These are phyloP conservation scores for Termitomyces sp. DNA, from an alignment of 768 basidiomycete genomes.

Conservation along the genomic window DNA sequence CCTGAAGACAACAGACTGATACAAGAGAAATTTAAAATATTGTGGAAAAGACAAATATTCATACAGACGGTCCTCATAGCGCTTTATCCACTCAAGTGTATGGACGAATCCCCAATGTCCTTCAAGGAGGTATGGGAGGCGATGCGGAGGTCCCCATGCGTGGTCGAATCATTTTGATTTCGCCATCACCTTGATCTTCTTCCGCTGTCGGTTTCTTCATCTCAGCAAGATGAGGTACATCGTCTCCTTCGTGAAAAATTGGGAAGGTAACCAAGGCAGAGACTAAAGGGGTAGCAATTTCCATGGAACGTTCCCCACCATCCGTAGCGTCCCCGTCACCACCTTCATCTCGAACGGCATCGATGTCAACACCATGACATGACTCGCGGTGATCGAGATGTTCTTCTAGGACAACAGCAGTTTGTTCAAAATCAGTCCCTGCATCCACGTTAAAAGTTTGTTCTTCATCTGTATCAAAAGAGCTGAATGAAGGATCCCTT, in stretches of 20 bases:
- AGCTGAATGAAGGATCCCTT: not conserved
- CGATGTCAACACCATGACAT: not conserved
- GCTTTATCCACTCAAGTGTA: not conserved
- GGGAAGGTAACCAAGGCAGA: constrained; percentile 2
- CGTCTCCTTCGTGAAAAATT: not conserved
- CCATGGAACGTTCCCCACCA: constrained; percentile 15
- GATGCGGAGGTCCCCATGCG: not conserved
- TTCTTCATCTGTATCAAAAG: not conserved
- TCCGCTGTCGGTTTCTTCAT: not conserved
- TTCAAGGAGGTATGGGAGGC: not conserved
- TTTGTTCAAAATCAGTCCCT: not conserved
- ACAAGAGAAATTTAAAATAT: no score
- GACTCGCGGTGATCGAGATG: not conserved
- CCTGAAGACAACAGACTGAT: no score
- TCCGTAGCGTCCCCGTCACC: constrained; percentile 3
- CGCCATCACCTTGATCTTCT: not conserved
- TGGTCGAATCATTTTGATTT: constrained; percentile 8
- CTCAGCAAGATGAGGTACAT: not conserved
- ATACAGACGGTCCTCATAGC: not conserved
- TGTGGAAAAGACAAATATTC: no score
- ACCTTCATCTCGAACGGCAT: not conserved
- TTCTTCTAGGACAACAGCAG: not conserved
- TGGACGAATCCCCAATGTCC: not conserved
- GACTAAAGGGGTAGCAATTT: constrained; percentile 12
- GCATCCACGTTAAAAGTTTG: not conserved